Evolutionary conservation across 805 yeast genomes (phyloP).

Genomic region (Candida namnaoensis): DNA sequence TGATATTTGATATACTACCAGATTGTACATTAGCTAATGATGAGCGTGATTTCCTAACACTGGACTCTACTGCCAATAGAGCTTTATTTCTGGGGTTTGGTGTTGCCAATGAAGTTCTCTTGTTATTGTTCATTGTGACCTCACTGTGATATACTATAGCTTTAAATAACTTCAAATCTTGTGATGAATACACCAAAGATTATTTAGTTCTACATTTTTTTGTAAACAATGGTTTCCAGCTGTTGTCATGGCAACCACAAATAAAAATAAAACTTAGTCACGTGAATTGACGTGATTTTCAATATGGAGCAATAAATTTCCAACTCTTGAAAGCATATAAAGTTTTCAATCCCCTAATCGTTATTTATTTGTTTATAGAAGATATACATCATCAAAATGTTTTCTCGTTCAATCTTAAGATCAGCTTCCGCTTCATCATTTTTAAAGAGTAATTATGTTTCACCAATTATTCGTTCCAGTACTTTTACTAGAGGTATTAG

Average conservation of each 20-base stretch:
- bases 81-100: background rate
- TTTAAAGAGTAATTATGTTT: slow-evolving; percentile 2
- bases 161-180: no score
- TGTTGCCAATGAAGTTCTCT: background rate
- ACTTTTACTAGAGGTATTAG: slow-evolving; percentile 25
- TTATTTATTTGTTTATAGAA: no score
- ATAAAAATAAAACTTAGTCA: background rate
- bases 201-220: no score
- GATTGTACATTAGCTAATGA: background rate
- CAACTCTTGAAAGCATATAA: no score
- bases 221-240: no score
- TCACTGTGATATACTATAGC: no score
- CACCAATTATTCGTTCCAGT: slow-evolving; percentile 7
- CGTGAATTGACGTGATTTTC: background rate
- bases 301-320: no score
- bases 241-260: no score
- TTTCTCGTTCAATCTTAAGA: slow-evolving; percentile 20
- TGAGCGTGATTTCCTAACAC: background rate
- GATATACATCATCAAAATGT: slow-evolving; percentile 8
- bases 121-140: no score
- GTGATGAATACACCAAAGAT: no score
- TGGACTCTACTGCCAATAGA: background rate
- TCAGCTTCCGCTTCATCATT: slow-evolving; percentile 10
- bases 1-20: no score
- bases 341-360: no score